Base-by-base conservation (phyloP, 163 green algal species). In the Scenedesmus sp. region DNA sequence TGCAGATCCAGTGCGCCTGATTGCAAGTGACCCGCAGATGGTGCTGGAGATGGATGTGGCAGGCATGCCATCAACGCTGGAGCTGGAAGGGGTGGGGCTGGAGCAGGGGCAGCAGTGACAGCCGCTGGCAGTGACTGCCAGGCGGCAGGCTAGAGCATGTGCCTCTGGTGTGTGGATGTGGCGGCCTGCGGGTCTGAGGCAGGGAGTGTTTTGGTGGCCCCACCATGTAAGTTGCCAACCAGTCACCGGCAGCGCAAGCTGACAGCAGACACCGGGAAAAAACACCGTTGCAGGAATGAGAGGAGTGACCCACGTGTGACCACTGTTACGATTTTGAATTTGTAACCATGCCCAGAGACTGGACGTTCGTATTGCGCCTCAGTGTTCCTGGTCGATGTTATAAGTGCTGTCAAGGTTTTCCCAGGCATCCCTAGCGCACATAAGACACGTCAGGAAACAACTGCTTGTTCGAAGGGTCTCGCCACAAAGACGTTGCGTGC, bases 41-140 rank as follows among this genome's bases (percentile, higher is more conserved):
- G 87, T 91, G n/a, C 23, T 91, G 26, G 87, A 91, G 52, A 91
- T 91, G 87, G 87, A 91, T 60, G 56, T 79, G 6, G 55, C 55
- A 4, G 87, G 87, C 57, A 91, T 91, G 87, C 87, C 87, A 4
- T 87, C 74, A 0, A 91, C 87, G 3, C 70, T 91, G 26, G 87
- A 91, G 76, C 54, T 91, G 59, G 87, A 91, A 23, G 87, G 87
- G 54, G 74, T 87, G 3, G 87, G 74, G 23, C 56, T 91, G 56
- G 87, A 91, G 20, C 55, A 87, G 55, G 13, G 5, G 54, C 54
- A 86, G 79, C 81, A 86, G 15, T 86, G 66, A 76, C 66, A 76
- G n/a, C n/a, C n/a, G n/a, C n/a, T n/a, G n/a, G n/a, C n/a, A n/a
- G n/a, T n/a, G n/a, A n/a, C n/a, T n/a, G n/a, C 62, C 16, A 5